A percentile compares a stretch with the other conserved stretches of the same genome.
phyloP scores from a whole-genome alignment of 495 filamentous ascomycete species.

The Monascus purpureus region DNA sequence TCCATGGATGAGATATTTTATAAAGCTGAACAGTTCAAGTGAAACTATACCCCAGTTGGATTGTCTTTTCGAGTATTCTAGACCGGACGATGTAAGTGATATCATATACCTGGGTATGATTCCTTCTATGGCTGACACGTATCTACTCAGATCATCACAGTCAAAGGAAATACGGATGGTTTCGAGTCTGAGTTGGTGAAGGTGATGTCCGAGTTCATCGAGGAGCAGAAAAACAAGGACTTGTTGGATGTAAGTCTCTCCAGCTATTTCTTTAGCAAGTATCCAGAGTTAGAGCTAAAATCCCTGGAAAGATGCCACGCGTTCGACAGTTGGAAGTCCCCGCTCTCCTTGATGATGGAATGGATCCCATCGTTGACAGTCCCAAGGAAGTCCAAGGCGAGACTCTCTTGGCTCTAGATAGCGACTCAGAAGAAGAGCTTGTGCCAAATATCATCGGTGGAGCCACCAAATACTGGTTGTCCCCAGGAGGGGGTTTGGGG shows the following conservation, averaged over 20 bases:
- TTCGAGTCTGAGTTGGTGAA: neutral
- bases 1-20: too few relatives aligned
- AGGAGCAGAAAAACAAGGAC: conserved; percentile 11
- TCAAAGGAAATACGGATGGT: conserved; percentile 7
- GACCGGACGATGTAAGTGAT: conserved; percentile 6
- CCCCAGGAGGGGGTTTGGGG: conserved; percentile 6
- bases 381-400: conserved; percentile 1
- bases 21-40: too few relatives aligned
- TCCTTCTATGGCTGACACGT: neutral
- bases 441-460: conserved; percentile 2
- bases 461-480: conserved; percentile 9
- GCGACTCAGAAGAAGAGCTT: conserved; percentile 4
- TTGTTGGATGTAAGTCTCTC: conserved; percentile 12
- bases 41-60: too few relatives aligned
- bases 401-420: conserved; percentile 5
- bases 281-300: too few relatives aligned
- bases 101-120: neutral
- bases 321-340: conserved; percentile 6
- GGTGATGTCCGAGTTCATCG: conserved; percentile 8
- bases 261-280: too few relatives aligned
- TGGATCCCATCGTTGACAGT: neutral
- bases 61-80: conserved; percentile 6
- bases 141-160: conserved; percentile 4
- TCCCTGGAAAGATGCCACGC: conserved; percentile 13
- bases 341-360: conserved; percentile 2